These are phyloP conservation scores for Cicer cuneatum DNA, from an alignment of 306 rosid species.

Conservation along the genomic window DNA sequence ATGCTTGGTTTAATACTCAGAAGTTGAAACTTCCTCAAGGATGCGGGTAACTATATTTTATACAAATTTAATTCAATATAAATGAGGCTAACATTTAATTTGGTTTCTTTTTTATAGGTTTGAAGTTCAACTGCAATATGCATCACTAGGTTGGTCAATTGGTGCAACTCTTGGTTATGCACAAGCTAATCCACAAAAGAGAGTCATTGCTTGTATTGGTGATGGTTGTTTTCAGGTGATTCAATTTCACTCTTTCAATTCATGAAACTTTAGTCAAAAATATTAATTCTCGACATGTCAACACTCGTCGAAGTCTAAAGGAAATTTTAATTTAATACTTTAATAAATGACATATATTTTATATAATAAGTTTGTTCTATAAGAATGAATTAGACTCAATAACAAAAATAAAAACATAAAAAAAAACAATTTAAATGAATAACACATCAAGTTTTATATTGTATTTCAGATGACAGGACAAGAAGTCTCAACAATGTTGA, in stretches of 20 bases:
- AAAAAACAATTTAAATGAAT: too few relatives aligned
- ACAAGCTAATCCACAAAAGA: constrained; percentile 26
- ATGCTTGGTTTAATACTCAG: constrained; percentile 44
- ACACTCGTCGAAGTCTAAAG: too few relatives aligned
- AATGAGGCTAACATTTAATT: not conserved
- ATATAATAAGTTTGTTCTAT: too few relatives aligned
- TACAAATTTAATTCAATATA: not conserved
- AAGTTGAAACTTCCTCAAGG: constrained; percentile 42
- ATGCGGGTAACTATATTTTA: constrained; percentile 18
- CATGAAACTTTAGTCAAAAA: not conserved
- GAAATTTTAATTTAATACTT: too few relatives aligned
- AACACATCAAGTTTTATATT: not conserved
- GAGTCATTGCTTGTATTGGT: constrained; percentile 42
- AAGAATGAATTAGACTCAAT: too few relatives aligned
- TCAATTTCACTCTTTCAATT: not conserved
- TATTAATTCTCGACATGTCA: too few relatives aligned
- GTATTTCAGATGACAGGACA: constrained; percentile 27
- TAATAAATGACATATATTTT: too few relatives aligned
- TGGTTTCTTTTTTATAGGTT: constrained; percentile 1
- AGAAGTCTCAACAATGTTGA: constrained; percentile 38
- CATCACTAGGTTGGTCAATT: constrained; percentile 42
- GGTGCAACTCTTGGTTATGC: constrained; percentile 44
- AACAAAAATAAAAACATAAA: too few relatives aligned
- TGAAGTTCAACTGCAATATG: constrained; percentile 42
- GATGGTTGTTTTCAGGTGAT: constrained; percentile 43